Conservation (phyloP, 2,329 filamentous ascomycete genomes). For the Aspergillus nomiae region DNA sequence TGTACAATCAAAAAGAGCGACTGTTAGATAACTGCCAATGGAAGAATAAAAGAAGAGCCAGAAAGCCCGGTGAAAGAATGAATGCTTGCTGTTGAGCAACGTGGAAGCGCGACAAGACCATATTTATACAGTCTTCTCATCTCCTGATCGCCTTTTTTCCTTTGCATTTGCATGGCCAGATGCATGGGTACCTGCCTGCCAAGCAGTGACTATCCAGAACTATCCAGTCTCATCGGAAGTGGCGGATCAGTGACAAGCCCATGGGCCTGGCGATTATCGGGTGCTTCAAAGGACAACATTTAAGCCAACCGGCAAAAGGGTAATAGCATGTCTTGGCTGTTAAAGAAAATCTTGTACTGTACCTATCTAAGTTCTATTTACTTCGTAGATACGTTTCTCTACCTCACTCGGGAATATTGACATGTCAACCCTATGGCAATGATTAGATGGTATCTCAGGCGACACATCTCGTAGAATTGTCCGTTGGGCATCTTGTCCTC, state of each 20-base stretch:
- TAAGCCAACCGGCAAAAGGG: neutral
- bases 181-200: neutral
- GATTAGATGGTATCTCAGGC: neutral
- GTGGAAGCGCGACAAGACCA: neutral
- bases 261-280: too few species aligned
- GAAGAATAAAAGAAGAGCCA: conserved; percentile 4
- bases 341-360: neutral
- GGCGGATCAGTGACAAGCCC: neutral
- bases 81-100: neutral
- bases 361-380: neutral
- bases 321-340: neutral
- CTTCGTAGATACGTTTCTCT: neutral
- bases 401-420: neutral
- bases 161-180: neutral
- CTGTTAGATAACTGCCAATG: neutral
- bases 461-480: neutral
- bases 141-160: neutral
- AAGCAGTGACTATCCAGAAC: conserved; percentile 12
- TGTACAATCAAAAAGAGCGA: conserved; percentile 13
- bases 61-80: conserved; percentile 1
- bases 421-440: neutral
- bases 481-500: neutral
- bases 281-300: neutral
- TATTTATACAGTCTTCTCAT: conserved; percentile 11
- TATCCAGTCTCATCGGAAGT: neutral